These are phyloP conservation scores for Sistotremastrum niveocremeum DNA, from an alignment of 768 basidiomycete species.

Conservation along the genomic window DNA sequence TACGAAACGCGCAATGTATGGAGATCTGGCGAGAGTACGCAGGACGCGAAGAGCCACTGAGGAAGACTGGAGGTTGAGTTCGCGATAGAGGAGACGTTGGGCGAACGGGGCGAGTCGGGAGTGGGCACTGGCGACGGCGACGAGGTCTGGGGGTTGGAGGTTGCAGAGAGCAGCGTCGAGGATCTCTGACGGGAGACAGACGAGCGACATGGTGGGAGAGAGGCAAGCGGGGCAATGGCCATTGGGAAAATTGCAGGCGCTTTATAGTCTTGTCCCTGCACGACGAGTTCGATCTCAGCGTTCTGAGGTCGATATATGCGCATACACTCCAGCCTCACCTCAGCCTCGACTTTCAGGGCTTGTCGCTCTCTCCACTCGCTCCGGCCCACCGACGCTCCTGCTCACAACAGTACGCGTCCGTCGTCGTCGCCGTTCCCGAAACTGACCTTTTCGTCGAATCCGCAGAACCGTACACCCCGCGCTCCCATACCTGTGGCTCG, in stretches of 20 bases:
- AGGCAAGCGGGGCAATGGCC: slow-evolving; percentile 1
- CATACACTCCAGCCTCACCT: not conserved
- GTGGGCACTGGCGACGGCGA: slow-evolving; percentile 32
- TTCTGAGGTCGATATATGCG: no score
- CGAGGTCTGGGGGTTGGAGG: slow-evolving; percentile 29
- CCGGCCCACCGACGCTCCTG: slow-evolving; percentile 3
- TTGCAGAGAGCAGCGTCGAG: slow-evolving; percentile 35
- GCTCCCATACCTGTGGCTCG: slow-evolving; percentile 53
- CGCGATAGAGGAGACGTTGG: slow-evolving; percentile 49
- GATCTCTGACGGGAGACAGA: slow-evolving; percentile 46
- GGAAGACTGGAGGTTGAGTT: slow-evolving; percentile 33
- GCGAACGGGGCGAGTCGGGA: slow-evolving; percentile 33
- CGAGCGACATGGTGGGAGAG: slow-evolving; percentile 28
- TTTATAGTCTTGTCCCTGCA: not conserved
- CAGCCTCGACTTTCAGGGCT: not conserved
- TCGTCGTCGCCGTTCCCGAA: slow-evolving; percentile 18
- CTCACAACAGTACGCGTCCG: slow-evolving; percentile 8
- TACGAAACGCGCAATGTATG: slow-evolving; percentile 47
- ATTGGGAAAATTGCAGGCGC: not conserved
- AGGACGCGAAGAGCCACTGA: slow-evolving; percentile 33
- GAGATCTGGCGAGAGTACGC: slow-evolving; percentile 39
- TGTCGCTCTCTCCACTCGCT: slow-evolving; percentile 3
- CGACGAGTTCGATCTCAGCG: not conserved
- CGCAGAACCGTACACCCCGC: slow-evolving; percentile 41
- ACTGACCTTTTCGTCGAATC: slow-evolving; percentile 6